Conservation (phyloP, 2,329 filamentous ascomycete species). For the Trichoderma harzianum region DNA sequence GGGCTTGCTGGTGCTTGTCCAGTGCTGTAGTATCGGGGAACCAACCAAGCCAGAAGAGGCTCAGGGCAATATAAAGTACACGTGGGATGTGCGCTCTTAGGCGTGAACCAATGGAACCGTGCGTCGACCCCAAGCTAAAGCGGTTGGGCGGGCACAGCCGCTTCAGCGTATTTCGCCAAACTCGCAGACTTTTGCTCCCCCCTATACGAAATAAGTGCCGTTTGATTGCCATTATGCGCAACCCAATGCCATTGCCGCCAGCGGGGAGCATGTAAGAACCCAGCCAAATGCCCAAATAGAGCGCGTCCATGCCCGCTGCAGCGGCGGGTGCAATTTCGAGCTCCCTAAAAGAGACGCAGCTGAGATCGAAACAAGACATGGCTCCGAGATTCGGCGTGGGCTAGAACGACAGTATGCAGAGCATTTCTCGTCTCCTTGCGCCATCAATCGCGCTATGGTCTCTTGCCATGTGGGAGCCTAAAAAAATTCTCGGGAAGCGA, state of each 20-base stretch:
- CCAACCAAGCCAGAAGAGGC: constrained; percentile 5
- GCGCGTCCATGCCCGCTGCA: neutral
- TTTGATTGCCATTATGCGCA: neutral
- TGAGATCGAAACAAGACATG: constrained; percentile 1
- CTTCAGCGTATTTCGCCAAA: neutral
- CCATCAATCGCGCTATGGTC: constrained; percentile 10
- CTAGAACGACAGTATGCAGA: neutral
- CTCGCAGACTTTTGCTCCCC: neutral
- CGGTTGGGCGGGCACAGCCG: constrained; percentile 13
- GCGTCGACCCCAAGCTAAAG: neutral
- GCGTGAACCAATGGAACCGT: constrained; percentile 9
- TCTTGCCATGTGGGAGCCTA: constrained; percentile 18
- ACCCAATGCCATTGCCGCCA: neutral
- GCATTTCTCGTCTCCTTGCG: neutral
- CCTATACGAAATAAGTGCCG: neutral
- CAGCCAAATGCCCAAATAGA: neutral
- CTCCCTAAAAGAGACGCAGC: neutral
- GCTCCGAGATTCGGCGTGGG: neutral
- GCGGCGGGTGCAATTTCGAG: neutral
- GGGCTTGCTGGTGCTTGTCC: neutral
- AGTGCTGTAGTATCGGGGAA: constrained; percentile 3
- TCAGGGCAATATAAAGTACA: constrained; percentile 6
- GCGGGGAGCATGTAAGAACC: neutral
- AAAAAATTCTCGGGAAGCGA: constrained; percentile 2
- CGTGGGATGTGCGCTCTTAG: constrained; percentile 9